phyloP scores from a whole-genome alignment of 1,284 basidiomycete species.

The Trichosporon inkin region DNA sequence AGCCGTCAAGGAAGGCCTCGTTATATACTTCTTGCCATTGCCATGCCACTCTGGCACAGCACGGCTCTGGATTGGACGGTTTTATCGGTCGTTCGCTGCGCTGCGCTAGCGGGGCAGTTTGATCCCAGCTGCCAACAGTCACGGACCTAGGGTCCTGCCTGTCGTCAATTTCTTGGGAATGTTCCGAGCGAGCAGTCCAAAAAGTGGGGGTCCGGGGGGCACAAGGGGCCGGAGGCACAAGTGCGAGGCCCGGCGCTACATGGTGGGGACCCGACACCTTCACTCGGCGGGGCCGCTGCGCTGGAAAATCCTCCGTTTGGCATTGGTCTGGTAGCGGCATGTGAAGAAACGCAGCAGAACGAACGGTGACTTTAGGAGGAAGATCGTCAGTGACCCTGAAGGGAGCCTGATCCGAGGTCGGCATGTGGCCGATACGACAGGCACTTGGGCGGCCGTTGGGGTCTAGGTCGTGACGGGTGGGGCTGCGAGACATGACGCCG shows the following conservation, averaged over 20 bases:
- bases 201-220: too few relatives aligned
- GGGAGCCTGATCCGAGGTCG: too few relatives aligned
- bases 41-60: background rate
- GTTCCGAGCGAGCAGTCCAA: too few relatives aligned
- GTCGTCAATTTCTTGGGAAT: too few relatives aligned
- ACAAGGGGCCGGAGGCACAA: background rate
- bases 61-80: background rate
- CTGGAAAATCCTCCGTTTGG: background rate
- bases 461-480: too few relatives aligned
- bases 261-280: background rate
- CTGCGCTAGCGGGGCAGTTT: background rate
- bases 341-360: background rate
- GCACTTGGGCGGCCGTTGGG: too few relatives aligned
- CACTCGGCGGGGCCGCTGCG: background rate
- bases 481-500: too few relatives aligned
- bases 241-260: background rate
- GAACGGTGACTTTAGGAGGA: background rate
- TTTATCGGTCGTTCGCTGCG: slow-evolving; percentile 3
- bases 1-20: background rate
- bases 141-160: background rate
- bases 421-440: too few relatives aligned
- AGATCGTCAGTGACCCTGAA: too few relatives aligned
- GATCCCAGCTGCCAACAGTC: background rate
- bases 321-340: background rate
- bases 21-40: background rate